phyloP scores from a whole-genome alignment of 768 basidiomycete species.

The Guyanaporus albipodus region DNA sequence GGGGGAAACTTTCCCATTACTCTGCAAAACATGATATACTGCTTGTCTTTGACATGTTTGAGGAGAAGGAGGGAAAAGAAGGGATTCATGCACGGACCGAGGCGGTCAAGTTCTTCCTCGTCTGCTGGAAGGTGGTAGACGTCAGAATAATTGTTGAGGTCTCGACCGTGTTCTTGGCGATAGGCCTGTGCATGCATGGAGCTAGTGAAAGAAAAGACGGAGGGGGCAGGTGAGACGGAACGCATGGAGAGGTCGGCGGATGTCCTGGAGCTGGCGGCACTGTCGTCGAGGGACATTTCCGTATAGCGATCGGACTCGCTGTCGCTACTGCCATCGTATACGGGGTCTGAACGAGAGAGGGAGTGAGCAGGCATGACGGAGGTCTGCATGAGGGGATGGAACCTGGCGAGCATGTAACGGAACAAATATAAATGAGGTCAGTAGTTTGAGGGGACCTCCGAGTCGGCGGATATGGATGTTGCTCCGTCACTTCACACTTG shows the following conservation, averaged over 20 bases:
- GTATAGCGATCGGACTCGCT: constrained; percentile 42
- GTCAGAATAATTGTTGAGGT: constrained; percentile 74
- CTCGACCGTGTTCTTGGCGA: constrained; percentile 64
- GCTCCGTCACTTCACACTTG: constrained; percentile 27
- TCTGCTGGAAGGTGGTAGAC: constrained; percentile 77
- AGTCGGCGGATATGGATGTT: constrained; percentile 34
- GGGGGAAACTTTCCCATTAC: constrained; percentile 67
- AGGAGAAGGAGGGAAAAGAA: constrained; percentile 9
- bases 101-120: constrained; percentile 67
- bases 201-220: constrained; percentile 65
- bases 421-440: constrained; percentile 24
- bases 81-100: constrained; percentile 42
- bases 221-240: constrained; percentile 62
- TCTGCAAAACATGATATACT: constrained; percentile 61
- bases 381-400: constrained; percentile 7
- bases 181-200: constrained; percentile 57
- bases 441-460: constrained; percentile 15
- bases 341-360: constrained; percentile 1
- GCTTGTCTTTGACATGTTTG: constrained; percentile 46
- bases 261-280: constrained; percentile 47
- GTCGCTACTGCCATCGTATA: constrained; percentile 47
- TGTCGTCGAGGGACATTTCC: constrained; percentile 38
- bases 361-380: constrained; percentile 13
- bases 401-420: background rate
- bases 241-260: constrained; percentile 60